phyloP scores from a whole-genome alignment of 306 rosid species.

The Canavalia ensiformis region DNA sequence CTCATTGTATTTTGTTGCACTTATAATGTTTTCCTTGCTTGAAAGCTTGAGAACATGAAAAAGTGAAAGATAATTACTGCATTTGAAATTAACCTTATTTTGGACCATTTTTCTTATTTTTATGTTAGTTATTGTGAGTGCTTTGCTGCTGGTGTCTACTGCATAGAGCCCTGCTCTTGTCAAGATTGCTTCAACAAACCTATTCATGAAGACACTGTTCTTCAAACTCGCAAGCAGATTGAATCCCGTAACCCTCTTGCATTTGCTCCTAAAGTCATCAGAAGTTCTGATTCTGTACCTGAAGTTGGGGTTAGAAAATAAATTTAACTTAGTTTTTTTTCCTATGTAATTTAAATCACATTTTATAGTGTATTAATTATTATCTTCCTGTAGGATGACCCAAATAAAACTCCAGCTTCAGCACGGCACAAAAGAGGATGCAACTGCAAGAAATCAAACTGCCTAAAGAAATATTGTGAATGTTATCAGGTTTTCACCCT shows the following conservation, averaged over 20 bases:
- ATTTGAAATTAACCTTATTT: conserved; percentile 16
- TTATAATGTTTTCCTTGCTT: conserved; percentile 2
- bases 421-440: conserved; percentile 96
- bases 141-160: conserved; percentile 93
- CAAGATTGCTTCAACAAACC: conserved; percentile 93
- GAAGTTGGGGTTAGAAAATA: conserved; percentile 77
- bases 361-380: conserved; percentile 31
- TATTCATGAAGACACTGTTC: conserved; percentile 79
- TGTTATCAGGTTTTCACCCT: conserved; percentile 82
- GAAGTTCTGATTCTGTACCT: conserved; percentile 70
- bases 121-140: conserved; percentile 83
- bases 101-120: not conserved
- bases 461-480: conserved; percentile 95
- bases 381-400: conserved; percentile 69
- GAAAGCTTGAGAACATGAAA: conserved; percentile 6
- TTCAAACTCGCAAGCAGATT: conserved; percentile 87
- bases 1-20: not conserved
- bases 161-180: conserved; percentile 90
- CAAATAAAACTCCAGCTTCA: conserved; percentile 90
- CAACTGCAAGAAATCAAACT: conserved; percentile 96
- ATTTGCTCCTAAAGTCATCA: conserved; percentile 97
- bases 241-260: conserved; percentile 96
- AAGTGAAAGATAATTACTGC: not conserved
- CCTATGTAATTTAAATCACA: conserved; percentile 28
- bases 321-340: conserved; percentile 12